These are phyloP conservation scores for Camellia japonica DNA, from an alignment of 148 eudicot genomes.

Conservation along the genomic window DNA sequence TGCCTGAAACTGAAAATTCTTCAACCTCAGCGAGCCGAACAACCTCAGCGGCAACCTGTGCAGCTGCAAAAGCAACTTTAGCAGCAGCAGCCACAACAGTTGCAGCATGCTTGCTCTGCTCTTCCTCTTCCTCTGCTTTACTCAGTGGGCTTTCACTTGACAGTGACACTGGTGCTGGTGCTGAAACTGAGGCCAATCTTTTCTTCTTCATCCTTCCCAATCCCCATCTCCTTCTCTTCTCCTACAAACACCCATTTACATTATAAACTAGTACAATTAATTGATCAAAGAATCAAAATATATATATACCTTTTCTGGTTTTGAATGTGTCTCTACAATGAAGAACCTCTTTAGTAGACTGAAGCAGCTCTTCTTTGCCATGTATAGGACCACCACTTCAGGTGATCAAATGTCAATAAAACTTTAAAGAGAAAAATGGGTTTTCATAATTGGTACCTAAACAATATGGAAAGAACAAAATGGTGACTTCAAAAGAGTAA, in stretches of 20 bases:
- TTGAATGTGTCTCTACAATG: conserved; percentile 33
- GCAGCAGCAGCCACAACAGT: background rate
- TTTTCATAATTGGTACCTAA: too few species aligned
- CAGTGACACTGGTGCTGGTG: conserved; percentile 14
- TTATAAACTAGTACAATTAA: background rate
- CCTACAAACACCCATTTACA: conserved; percentile 21
- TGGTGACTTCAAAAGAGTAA: background rate
- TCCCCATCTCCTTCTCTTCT: conserved; percentile 53
- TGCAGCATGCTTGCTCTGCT: conserved; percentile 11
- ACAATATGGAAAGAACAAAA: background rate
- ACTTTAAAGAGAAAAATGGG: too few species aligned
- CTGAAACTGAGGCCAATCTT: conserved; percentile 33
- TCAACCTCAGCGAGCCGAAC: background rate
- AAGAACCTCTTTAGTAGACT: conserved; percentile 45
- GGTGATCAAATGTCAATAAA: background rate
- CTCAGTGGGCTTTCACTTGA: conserved; percentile 17
- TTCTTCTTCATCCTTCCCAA: conserved; percentile 39
- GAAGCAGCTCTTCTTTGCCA: conserved; percentile 73
- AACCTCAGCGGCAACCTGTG: conserved; percentile 3
- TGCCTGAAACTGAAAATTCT: conserved; percentile 28
- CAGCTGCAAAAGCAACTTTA: background rate
- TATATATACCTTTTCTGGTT: conserved; percentile 43
- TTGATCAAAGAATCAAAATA: background rate
- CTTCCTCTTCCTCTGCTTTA: conserved; percentile 17
- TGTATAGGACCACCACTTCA: conserved; percentile 13